Conservation (phyloP, 1,139 yeast genomes). For the Suhomyces choctaworum region DNA sequence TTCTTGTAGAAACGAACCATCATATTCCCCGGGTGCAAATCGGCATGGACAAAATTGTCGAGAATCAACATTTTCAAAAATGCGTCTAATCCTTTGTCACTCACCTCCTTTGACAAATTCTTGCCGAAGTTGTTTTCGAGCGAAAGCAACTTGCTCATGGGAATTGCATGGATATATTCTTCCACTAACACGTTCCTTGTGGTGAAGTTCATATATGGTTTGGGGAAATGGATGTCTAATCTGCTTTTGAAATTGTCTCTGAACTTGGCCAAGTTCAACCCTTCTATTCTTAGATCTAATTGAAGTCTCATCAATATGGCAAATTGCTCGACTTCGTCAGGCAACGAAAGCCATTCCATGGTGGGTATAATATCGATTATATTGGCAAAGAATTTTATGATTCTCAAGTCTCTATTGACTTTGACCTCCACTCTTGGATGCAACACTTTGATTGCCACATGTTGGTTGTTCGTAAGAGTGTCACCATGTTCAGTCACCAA, state of each 20-base stretch:
- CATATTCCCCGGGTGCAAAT: constrained; percentile 94
- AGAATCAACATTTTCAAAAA: constrained; percentile 88
- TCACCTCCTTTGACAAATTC: constrained; percentile 68
- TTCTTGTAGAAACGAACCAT: constrained; percentile 72
- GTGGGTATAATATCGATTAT: constrained; percentile 75
- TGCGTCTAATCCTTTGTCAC: constrained; percentile 87
- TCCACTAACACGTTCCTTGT: constrained; percentile 80
- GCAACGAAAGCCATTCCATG: constrained; percentile 96
- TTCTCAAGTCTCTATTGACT: constrained; percentile 76
- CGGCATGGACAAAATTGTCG: constrained; percentile 94
- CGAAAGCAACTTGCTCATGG: constrained; percentile 67
- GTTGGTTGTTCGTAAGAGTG: constrained; percentile 44
- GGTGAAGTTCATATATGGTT: constrained; percentile 65
- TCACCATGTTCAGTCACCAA: constrained; percentile 41
- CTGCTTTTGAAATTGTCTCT: constrained; percentile 58
- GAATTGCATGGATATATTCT: constrained; percentile 78
- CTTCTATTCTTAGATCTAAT: constrained; percentile 86
- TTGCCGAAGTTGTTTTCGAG: constrained; percentile 46
- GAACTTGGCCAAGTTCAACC: constrained; percentile 72
- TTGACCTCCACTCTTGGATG: constrained; percentile 81
- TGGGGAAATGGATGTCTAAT: constrained; percentile 76
- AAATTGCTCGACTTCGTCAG: constrained; percentile 91
- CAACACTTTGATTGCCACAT: constrained; percentile 87
- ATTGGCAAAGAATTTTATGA: constrained; percentile 80
- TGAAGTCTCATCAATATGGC: constrained; percentile 83